Base-by-base conservation (phyloP, 306 rosid species). In the Quercus berberidifolia region DNA sequence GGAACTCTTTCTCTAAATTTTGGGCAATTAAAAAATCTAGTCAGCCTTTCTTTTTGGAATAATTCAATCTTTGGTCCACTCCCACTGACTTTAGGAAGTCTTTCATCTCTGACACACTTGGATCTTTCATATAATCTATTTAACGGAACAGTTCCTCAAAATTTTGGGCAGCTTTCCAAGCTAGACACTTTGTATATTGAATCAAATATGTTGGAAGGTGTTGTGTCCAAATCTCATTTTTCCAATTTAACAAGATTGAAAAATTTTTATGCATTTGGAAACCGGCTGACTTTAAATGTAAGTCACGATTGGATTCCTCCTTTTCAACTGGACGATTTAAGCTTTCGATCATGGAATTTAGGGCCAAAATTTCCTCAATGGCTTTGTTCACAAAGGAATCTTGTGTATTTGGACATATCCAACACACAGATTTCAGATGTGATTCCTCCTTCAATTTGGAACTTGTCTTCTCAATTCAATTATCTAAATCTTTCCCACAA, bases 331-430 rank as follows among this genome's bases (percentile, higher is more conserved):
- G 0, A 0, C 0, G 0, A 0, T 0, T 51, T 79, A 38, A 1
- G 1, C 2, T 46, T 84, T 67, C 4, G 11, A 3, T 56, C 46
- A 0, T 80, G 81, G 73, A 19, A 28, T 2, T 60, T 80, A 13
- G 78, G 82, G 55, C 78, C 79, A 1, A 28, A 8, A 3, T 80
- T 80, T 80, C 82, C 80, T 18, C 35, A 46, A 30, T 80, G 82
- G 87, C 62, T 80, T 63, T 51, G 18, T 0, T 77, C 82, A 26
- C 79, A 69, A 41, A 60, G 20, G 18, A 0, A 62, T 4, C 73
- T 83, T 41, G 0, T 0, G 0, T 5, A 14, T 55, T 25, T 84
- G 54, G 9, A 35, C 0, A 38, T 84, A 62, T 58, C 80, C 18
- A 73, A 84, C 70, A 49, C 62, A 0, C 18, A 56, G 14, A 72